Evolutionary conservation across 768 basidiomycete species (phyloP), one percentile per base, ranked within the genome.

Genomic region (Asterophora lycoperdoides): DNA sequence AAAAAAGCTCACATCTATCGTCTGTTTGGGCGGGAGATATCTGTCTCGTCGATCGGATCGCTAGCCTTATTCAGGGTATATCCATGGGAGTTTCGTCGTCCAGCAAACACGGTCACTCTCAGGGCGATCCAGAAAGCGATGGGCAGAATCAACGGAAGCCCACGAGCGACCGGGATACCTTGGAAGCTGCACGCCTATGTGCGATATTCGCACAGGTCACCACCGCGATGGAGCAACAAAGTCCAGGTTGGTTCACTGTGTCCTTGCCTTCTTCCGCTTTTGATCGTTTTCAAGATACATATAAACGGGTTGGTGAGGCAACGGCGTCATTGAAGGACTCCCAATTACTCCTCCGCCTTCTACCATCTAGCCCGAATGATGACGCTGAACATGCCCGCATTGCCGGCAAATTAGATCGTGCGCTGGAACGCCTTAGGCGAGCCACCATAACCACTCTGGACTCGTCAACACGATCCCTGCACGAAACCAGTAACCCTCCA

Each of bases 371-470:
- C 5, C 41, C 36, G 1, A 44, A 44, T 9, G 49, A 51, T 18
- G 64, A 68, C 36, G 67, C 68, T n/a, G 72, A 76, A 17, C 35
- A 68, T 15, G 44, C 44, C 8, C 72, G 75, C 1, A 64, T 71
- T 28, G 66, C 65, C 15, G 72, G 68, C 17, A 88, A 86, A 61
- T 64, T 84, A 11, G 76, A 79, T 43, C 74, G 84, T 19, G 77
- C 81, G 0, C 52, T 88, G 9, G 86, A 86, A 60, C 69, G 79
- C 43, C 56, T 83, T 11, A 71, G 84, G 15, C 73, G 82, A 44
- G 65, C 68, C n/a, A 68, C 69, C 10, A 56, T 79, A 29, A 78
- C 74, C 39, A 53, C 72, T 15, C 44, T 85, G 14, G 83, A 84
- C 34, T 42, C 54, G 33, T 23, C 29, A 5, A 30, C 32, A 32